Conservation (phyloP, 305 asterid genomes). For the Fraxinus greggii region DNA sequence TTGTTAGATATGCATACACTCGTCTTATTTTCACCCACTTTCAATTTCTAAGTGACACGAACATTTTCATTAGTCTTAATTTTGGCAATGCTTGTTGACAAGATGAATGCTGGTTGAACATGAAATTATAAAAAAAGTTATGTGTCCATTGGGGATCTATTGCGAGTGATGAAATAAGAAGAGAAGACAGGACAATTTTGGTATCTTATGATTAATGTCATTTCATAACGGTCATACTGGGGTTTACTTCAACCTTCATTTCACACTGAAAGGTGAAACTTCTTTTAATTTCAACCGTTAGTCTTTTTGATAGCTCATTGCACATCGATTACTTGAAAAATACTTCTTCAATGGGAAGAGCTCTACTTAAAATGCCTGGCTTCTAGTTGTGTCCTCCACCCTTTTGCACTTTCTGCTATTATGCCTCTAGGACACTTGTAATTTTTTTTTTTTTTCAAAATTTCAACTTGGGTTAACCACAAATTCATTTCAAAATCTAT, state of each 20-base stretch:
- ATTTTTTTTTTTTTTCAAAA: not conserved
- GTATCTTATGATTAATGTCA: not conserved
- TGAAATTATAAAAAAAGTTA: not conserved
- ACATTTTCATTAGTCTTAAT: not conserved
- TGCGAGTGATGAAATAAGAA: not conserved
- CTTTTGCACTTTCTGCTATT: not conserved
- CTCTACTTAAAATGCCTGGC: not conserved
- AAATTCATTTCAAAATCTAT: not conserved
- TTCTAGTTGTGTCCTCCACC: not conserved
- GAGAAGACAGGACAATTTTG: not conserved
- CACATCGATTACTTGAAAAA: not conserved
- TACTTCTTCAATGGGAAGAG: not conserved
- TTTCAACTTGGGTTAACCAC: not conserved
- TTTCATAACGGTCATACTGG: not conserved
- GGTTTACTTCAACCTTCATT: not conserved
- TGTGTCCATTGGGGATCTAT: not conserved
- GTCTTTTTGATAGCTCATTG: not conserved
- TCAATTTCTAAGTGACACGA: slow-evolving; percentile 1
- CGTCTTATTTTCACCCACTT: not conserved
- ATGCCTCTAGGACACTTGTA: not conserved
- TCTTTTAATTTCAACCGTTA: not conserved
- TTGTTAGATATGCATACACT: not conserved
- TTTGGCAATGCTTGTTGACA: not conserved
- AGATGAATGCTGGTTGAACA: not conserved
- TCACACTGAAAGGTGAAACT: not conserved